A percentile compares a stretch with the other conserved stretches of the same genome.
Evolutionary conservation across 1,139 yeast genomes (phyloP).

Genomic region (Pneumocystis jirovecii): DNA sequence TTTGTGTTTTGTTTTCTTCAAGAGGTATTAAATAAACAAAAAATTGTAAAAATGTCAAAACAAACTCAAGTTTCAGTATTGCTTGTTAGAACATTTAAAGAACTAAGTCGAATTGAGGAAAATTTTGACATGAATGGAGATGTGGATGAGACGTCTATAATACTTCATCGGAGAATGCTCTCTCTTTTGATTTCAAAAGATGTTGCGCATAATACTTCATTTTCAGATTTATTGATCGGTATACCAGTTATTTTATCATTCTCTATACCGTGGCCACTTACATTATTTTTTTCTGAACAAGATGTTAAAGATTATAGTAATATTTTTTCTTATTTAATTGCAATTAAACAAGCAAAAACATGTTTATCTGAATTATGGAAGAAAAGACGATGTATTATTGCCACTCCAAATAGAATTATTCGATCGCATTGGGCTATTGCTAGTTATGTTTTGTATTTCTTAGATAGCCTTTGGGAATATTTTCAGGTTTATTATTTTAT

Average conservation of each 20-base stretch:
- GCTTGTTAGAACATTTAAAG: not conserved
- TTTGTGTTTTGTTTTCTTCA: not conserved
- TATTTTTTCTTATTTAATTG: not conserved
- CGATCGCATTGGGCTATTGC: not conserved
- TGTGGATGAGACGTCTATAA: not conserved
- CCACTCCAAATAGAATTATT: not conserved
- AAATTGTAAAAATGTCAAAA: not conserved
- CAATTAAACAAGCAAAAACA: not conserved
- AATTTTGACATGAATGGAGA: not conserved
- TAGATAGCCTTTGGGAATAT: not conserved
- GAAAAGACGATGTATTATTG: not conserved
- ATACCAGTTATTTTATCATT: not conserved
- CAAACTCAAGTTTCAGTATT: not conserved
- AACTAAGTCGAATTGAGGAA: not conserved
- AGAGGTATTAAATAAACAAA: not conserved
- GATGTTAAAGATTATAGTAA: not conserved
- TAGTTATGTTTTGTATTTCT: not conserved
- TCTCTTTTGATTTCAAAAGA: not conserved
- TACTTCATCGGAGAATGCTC: not conserved
- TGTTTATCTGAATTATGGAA: not conserved
- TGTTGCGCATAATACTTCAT: not conserved
- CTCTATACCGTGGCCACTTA: not conserved
- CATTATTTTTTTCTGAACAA: not conserved
- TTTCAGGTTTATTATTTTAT: not conserved
- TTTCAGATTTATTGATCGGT: not conserved